Evolutionary conservation across 352 stramenopile species (phyloP), one percentile per base, ranked within the genome.

Genomic region (Globisporangium spinosum): DNA sequence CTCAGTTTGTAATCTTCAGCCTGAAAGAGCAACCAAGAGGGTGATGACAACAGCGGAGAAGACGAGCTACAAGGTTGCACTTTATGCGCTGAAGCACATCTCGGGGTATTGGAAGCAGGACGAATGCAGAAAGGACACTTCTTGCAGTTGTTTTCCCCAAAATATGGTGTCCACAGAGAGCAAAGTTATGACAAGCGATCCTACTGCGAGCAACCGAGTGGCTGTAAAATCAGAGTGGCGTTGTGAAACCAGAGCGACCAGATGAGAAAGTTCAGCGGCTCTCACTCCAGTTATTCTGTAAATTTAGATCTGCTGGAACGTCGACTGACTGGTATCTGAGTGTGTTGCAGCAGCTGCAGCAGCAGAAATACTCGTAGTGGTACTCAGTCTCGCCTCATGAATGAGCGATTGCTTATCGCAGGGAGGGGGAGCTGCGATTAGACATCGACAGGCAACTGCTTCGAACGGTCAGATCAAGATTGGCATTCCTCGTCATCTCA

Each of bases 11-110:
- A 54, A 64, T 35, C 29, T 43, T 20, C 8, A 27, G 23, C 29
- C 7, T 23, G 29, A 32, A 47, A 34, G 23, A 34, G 9, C 17
- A 35, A 47, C 5, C 29, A 47, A 47, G 29, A 17, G 15, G 9
- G 9, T 20, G 55, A 47, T 1, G 55, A 60, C 20, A 12, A 64
- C 35, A 62, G 34, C 22, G 17, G 13, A 55, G 55, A 20, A 40
- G 17, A 22, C 22, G 22, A 54, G 58, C 58, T 64, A 23, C 32
- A 27, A 64, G 58, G 23, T 64, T 38, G 23, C 22, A 34, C 58
- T 38, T 64, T 38, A 55, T 25, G 29, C 20, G 17, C 55, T 61
- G 55, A 61, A 43, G 29, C 3, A 13, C 8, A 61, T 61, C 17
- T 29, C 9, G 17, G 22, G 54, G 15, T 60, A 27, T 32, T 45